These are phyloP conservation scores for Phaeotremella skinneri DNA, from an alignment of 768 basidiomycete species.

Conservation along the genomic window DNA sequence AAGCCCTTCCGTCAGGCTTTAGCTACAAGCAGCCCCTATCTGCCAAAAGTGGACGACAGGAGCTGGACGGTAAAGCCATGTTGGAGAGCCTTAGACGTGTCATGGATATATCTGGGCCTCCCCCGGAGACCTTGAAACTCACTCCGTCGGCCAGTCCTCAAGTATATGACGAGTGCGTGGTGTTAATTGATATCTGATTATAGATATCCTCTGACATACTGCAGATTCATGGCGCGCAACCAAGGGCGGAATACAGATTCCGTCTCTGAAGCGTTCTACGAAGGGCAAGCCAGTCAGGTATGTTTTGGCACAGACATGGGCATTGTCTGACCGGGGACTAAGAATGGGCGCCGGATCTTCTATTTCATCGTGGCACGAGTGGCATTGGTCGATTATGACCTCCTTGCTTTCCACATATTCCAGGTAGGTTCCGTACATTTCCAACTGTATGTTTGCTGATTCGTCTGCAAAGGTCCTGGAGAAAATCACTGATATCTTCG, in stretches of 20 bases:
- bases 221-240: constrained; percentile 42
- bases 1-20: constrained; percentile 19
- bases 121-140: constrained; percentile 20
- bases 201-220: constrained; percentile 3
- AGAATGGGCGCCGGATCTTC: constrained; percentile 43
- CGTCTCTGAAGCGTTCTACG: constrained; percentile 39
- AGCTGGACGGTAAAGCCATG: constrained; percentile 29
- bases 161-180: constrained; percentile 42
- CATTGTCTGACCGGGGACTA: not conserved
- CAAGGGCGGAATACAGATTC: constrained; percentile 31
- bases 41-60: constrained; percentile 12
- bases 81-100: constrained; percentile 21
- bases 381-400: constrained; percentile 38
- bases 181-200: not conserved
- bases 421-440: constrained; percentile 13
- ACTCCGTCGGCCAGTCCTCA: constrained; percentile 25
- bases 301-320: constrained; percentile 2
- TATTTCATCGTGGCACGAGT: constrained; percentile 37
- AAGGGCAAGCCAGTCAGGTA: constrained; percentile 44
- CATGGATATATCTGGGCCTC: constrained; percentile 31
- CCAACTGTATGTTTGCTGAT: not conserved
- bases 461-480: constrained; percentile 25
- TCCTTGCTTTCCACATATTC: constrained; percentile 41
- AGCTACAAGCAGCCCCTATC: constrained; percentile 9
- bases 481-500: constrained; percentile 38